These are phyloP conservation scores for Chloranthus sessilifolius DNA, from an alignment of 164 flowering plant genomes.

Conservation along the genomic window DNA sequence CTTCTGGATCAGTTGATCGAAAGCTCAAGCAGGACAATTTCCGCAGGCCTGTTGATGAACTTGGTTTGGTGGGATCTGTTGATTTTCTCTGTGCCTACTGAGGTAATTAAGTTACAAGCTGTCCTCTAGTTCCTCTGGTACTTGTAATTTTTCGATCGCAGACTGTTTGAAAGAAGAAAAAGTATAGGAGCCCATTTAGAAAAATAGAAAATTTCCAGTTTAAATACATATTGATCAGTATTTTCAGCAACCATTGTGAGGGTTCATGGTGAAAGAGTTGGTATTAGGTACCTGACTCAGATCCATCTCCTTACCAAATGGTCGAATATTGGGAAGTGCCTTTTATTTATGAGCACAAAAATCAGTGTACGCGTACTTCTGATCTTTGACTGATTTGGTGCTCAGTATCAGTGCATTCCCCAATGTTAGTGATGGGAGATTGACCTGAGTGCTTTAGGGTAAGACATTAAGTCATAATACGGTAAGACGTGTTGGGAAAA, in stretches of 20 bases:
- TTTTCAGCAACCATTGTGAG: background rate
- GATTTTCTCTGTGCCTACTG: background rate
- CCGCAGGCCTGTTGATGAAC: background rate
- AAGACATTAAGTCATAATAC: too few relatives aligned
- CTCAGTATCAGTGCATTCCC: too few relatives aligned
- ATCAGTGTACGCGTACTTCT: too few relatives aligned
- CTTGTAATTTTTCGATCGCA: slow-evolving; percentile 86
- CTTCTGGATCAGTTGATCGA: slow-evolving; percentile 9
- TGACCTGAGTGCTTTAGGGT: too few relatives aligned
- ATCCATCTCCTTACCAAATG: background rate
- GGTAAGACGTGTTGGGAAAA: too few relatives aligned
- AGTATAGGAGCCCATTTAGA: background rate
- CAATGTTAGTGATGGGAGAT: too few relatives aligned
- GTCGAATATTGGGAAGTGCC: background rate
- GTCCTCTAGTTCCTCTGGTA: slow-evolving; percentile 86
- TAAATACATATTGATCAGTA: background rate
- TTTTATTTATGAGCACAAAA: too few relatives aligned
- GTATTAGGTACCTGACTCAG: background rate
- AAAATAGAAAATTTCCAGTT: background rate
- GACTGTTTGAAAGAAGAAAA: slow-evolving; percentile 42
- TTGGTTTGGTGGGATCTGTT: slow-evolving; percentile 3
- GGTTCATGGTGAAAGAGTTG: too few relatives aligned
- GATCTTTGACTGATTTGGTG: too few relatives aligned
- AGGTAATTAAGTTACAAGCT: slow-evolving; percentile 23
- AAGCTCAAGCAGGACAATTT: slow-evolving; percentile 28